phyloP scores from a whole-genome alignment of 495 filamentous ascomycete genomes.

The Tuber brumale region DNA sequence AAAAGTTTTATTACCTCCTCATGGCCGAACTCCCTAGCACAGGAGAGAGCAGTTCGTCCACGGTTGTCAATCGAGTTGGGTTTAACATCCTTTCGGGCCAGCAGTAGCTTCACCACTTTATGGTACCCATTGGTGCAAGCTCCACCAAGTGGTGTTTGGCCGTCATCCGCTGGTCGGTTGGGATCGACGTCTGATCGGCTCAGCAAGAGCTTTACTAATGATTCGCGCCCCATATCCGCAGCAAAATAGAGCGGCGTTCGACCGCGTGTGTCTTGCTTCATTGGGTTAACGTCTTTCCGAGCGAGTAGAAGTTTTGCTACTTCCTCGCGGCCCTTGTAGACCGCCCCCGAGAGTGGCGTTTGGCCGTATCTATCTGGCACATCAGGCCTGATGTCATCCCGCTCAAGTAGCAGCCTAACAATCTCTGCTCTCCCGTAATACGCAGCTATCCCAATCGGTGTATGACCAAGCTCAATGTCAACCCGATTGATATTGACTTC shows the following conservation, averaged over 20 bases:
- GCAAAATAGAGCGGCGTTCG: slow-evolving; percentile 2
- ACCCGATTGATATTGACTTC: slow-evolving; percentile 24
- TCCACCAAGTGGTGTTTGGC: background rate
- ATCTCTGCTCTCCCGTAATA: slow-evolving; percentile 25
- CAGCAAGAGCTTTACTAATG: slow-evolving; percentile 1
- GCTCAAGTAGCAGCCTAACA: slow-evolving; percentile 17
- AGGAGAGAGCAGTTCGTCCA: background rate
- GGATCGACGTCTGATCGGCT: background rate
- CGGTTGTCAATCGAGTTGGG: background rate
- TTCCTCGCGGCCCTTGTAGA: background rate
- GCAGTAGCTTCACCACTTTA: background rate
- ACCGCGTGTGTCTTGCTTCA: background rate
- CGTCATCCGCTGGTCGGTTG: background rate
- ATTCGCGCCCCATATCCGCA: background rate
- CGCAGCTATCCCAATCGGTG: slow-evolving; percentile 24
- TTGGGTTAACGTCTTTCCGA: background rate
- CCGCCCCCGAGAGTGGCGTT: slow-evolving; percentile 2
- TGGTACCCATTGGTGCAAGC: background rate
- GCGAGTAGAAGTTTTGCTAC: background rate
- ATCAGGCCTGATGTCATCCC: background rate
- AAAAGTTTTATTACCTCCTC: background rate
- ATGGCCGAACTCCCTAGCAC: background rate
- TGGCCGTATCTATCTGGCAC: background rate
- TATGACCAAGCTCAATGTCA: slow-evolving; percentile 17
- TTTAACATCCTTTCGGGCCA: background rate